Base-by-base conservation (phyloP, 176 grass and related monocot species). In the Sorghum bicolor region DNA sequence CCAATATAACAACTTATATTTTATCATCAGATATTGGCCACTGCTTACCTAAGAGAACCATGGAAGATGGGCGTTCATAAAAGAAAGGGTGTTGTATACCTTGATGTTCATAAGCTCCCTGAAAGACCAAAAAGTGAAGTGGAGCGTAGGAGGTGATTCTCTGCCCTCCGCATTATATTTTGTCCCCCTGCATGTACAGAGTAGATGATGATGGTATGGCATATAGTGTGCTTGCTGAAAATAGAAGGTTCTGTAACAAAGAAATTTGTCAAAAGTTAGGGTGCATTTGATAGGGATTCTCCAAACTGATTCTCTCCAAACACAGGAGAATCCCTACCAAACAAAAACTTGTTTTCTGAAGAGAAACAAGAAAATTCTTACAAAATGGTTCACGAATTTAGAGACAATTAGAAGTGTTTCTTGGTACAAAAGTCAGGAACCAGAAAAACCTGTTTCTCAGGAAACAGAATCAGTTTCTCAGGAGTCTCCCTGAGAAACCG, bases 21-120 rank as follows among this genome's bases (percentile, higher is more conserved):
- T 66, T 80, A 52, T 86, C 43, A 78, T 78, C 81, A 99, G 96
- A 96, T 99, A 86, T 74, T 99, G 84, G 91, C 93, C 39, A 99
- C 93, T 30, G 91, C 91, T 87, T 99, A 99, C 73, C 84, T 96
- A 79, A 96, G 79, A 94, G 91, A 99, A 25, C 96, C 96, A 86
- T 99, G 96, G 96, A 94, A 99, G 87, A 96, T 99, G 96, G 96
- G 96, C 26, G 93, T 99, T 75, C 96, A 99, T 76, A 99, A 90
- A 83, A 94, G 91, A 89, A 88, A 74, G 28, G 89, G 96, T 85
- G 93, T 94, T 60, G 96, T 99, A 43, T 99, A 99, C 50, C 93
- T 99, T 91, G 96, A 99, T 87, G 93, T 99, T 43, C 93, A 99
- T 89, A 96, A 96, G 76, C 89, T 99, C 66, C 93, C 91, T 66